phyloP scores from a whole-genome alignment of 345 rosid genomes.

The Salix viminalis region DNA sequence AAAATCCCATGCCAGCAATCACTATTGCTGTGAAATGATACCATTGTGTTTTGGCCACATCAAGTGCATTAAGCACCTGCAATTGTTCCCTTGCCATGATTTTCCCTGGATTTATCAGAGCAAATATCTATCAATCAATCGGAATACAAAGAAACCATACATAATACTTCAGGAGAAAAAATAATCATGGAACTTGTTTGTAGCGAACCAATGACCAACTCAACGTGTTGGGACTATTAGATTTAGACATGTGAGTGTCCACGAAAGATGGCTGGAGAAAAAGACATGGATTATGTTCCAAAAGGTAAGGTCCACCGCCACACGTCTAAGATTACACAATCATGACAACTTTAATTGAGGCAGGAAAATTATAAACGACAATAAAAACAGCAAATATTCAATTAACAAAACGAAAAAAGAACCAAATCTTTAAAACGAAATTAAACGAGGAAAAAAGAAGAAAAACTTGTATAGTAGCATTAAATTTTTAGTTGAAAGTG shows the following conservation, averaged over 20 bases:
- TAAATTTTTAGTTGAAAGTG: too few species aligned
- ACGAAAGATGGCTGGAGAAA: neutral
- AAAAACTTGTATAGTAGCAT: too few species aligned
- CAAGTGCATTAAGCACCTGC: slow-evolving; percentile 55
- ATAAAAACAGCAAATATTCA: neutral
- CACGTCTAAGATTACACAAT: neutral
- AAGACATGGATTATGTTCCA: neutral
- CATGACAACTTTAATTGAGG: neutral
- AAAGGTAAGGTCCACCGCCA: neutral
- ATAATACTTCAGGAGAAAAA: neutral
- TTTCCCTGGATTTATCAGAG: neutral
- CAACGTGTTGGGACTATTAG: neutral
- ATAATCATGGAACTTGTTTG: neutral
- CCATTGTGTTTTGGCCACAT: slow-evolving; percentile 52
- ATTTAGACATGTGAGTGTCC: neutral
- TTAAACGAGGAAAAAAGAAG: too few species aligned
- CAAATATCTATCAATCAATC: neutral
- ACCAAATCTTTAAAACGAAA: neutral
- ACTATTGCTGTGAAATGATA: slow-evolving; percentile 59
- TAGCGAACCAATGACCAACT: neutral
- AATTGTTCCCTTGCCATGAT: slow-evolving; percentile 42
- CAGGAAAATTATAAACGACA: neutral
- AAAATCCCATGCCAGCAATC: slow-evolving; percentile 83
- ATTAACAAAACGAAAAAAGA: neutral
- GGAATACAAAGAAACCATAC: neutral